Percentiles rank a stretch among this genome's conserved stretches.
Evolutionary conservation across 1,284 basidiomycete species (phyloP).

Genomic region (Ustilago crameri): DNA sequence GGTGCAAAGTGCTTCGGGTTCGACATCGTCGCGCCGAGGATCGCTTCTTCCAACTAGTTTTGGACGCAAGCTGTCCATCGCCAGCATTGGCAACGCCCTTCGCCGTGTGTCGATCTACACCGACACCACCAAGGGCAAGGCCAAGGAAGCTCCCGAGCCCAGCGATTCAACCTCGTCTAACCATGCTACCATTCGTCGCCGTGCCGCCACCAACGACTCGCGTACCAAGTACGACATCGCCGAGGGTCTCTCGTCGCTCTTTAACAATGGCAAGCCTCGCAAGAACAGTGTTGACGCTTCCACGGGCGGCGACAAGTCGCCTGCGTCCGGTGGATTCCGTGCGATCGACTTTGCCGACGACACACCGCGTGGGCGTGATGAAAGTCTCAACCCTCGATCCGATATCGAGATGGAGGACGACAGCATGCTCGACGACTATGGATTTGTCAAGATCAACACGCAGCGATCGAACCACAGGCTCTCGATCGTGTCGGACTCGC

Average conservation of each 20-base stretch:
- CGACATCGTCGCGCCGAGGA: slow-evolving; percentile 14
- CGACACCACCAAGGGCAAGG: slow-evolving; percentile 27
- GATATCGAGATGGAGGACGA: slow-evolving; percentile 32
- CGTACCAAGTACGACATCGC: slow-evolving; percentile 42
- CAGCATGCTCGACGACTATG: slow-evolving; percentile 36
- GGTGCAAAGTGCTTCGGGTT: slow-evolving; percentile 6
- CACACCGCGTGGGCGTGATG: slow-evolving; percentile 41
- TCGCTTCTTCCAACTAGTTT: slow-evolving; percentile 19
- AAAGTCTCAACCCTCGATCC: slow-evolving; percentile 7
- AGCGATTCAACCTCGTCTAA: neutral
- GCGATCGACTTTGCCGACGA: slow-evolving; percentile 44
- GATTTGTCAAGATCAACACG: slow-evolving; percentile 29
- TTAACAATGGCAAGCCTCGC: slow-evolving; percentile 26
- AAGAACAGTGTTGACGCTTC: slow-evolving; percentile 7
- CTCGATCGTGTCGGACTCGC: slow-evolving; percentile 27
- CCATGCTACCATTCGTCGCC: slow-evolving; percentile 4
- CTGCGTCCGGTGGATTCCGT: slow-evolving; percentile 18
- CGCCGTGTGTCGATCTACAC: slow-evolving; percentile 37
- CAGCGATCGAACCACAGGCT: slow-evolving; percentile 26
- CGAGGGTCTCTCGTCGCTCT: slow-evolving; percentile 16
- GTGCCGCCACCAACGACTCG: slow-evolving; percentile 19
- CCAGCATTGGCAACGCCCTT: slow-evolving; percentile 37
- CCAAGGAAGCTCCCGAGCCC: slow-evolving; percentile 12
- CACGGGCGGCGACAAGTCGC: neutral
- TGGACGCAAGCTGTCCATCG: slow-evolving; percentile 39